phyloP scores from a whole-genome alignment of 1,139 yeast genomes.

The Eremothecium coryli region DNA sequence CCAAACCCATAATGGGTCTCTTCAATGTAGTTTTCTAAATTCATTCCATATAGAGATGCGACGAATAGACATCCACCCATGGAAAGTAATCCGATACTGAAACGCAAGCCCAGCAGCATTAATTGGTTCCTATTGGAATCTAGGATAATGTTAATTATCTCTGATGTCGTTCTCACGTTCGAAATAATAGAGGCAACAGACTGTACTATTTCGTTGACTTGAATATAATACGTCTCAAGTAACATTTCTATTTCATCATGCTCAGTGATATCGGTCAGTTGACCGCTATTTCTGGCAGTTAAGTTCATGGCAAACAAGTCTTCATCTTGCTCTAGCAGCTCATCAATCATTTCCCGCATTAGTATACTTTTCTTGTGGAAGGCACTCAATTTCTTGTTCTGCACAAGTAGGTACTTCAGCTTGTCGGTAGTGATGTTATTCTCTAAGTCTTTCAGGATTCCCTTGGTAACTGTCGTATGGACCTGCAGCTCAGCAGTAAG shows the following conservation, averaged over 20 bases:
- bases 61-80: constrained; percentile 53
- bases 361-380: constrained; percentile 78
- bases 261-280: constrained; percentile 30
- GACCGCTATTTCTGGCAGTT: constrained; percentile 34
- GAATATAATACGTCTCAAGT: constrained; percentile 65
- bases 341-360: constrained; percentile 79
- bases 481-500: constrained; percentile 77
- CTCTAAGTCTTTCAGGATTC: constrained; percentile 72
- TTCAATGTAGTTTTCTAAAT: constrained; percentile 66
- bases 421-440: constrained; percentile 77
- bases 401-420: constrained; percentile 67
- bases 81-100: constrained; percentile 56
- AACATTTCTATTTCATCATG: constrained; percentile 68
- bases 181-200: constrained; percentile 60
- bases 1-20: constrained; percentile 51
- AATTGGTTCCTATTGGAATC: constrained; percentile 73
- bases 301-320: constrained; percentile 62
- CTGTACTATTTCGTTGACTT: constrained; percentile 73
- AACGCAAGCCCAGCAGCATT: constrained; percentile 62
- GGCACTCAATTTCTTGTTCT: constrained; percentile 69
- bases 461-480: constrained; percentile 65
- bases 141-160: constrained; percentile 65
- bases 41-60: constrained; percentile 78
- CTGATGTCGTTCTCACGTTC: constrained; percentile 72
- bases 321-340: constrained; percentile 76